Evolutionary conservation across 306 rosid genomes (phyloP), one percentile per base, ranked within the genome.

Genomic region (Quercus bicolor): DNA sequence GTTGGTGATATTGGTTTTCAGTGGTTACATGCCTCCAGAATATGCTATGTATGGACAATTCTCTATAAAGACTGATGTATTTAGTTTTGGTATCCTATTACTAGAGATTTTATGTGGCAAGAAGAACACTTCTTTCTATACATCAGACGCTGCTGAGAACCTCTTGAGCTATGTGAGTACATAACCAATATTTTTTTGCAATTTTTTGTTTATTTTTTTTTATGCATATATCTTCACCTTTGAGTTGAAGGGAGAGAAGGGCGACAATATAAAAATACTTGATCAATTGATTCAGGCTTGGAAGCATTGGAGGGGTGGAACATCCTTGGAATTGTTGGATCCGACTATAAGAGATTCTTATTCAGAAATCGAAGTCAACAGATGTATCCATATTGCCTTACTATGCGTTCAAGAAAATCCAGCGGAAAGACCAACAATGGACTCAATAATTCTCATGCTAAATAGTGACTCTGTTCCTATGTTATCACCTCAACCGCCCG

Each of bases 341-440:
- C 74, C 77, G 5, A 23, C 51, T n/a, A 19, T 90, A 10, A 54
- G 53, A 72, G 76, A 78, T 6, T 68, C 83, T 20, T 79, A 43
- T 37, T 66, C 71, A 6, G 72, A 28, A 20, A 56, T 6, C 21
- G 92, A 88, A 85, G 83, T 83, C 6, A 64, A 62, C 1, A 85
- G 87, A 83, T 90, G 92, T 78, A 82, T 88, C 55, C 80, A 88
- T 4, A 81, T 90, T 21, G 92, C 86, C 6, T 78, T 90, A 73
- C 75, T 79, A 13, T 86, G 89, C 78, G 84, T 83, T 80, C 88
- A 86, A 24, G 89, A 88, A 71, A 85, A 83, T 81, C 82, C 83
- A 29, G 66, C 73, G 6, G 81, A 70, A 34, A 85, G 89, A 28
- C 92, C 94, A n/a, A 81, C 89, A 2, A 86, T 88, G 94, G 84